Evolutionary conservation across 2,329 filamentous ascomycete species (phyloP).

Genomic region (Xylariaceae sp.): DNA sequence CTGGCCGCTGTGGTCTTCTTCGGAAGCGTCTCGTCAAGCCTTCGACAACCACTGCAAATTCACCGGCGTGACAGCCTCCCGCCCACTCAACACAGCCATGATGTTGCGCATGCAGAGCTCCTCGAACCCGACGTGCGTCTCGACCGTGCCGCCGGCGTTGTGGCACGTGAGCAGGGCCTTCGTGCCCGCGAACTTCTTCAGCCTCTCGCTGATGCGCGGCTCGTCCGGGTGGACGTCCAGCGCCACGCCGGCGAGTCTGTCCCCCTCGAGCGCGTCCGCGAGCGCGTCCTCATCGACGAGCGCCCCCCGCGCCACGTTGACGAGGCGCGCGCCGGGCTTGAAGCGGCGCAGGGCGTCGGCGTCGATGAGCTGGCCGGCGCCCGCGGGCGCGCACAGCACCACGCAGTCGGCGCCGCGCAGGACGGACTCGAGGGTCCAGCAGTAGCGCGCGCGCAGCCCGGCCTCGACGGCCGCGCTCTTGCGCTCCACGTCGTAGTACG

Average conservation of each 20-base stretch:
- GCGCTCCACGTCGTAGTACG: slow-evolving; percentile 65
- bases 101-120: slow-evolving; percentile 71
- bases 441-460: slow-evolving; percentile 54
- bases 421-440: slow-evolving; percentile 57
- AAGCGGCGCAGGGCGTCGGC: slow-evolving; percentile 54
- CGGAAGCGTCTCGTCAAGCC: too few relatives aligned
- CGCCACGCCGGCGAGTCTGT: slow-evolving; percentile 57
- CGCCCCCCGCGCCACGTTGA: slow-evolving; percentile 70
- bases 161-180: slow-evolving; percentile 68
- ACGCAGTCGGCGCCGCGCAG: slow-evolving; percentile 62
- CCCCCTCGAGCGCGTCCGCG: slow-evolving; percentile 61
- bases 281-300: slow-evolving; percentile 71
- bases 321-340: slow-evolving; percentile 61
- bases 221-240: slow-evolving; percentile 70
- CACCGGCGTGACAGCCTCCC: slow-evolving; percentile 63
- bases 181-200: slow-evolving; percentile 48
- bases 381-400: slow-evolving; percentile 64
- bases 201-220: slow-evolving; percentile 56
- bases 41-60: slow-evolving; percentile 61
- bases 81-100: slow-evolving; percentile 60
- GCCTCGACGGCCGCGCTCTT: slow-evolving; percentile 51
- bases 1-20: background rate
- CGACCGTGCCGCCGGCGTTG: slow-evolving; percentile 70
- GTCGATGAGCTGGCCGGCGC: slow-evolving; percentile 54
- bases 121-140: slow-evolving; percentile 71